These are phyloP conservation scores for Grifola frondosa DNA, from an alignment of 1,284 basidiomycete genomes.

Conservation along the genomic window DNA sequence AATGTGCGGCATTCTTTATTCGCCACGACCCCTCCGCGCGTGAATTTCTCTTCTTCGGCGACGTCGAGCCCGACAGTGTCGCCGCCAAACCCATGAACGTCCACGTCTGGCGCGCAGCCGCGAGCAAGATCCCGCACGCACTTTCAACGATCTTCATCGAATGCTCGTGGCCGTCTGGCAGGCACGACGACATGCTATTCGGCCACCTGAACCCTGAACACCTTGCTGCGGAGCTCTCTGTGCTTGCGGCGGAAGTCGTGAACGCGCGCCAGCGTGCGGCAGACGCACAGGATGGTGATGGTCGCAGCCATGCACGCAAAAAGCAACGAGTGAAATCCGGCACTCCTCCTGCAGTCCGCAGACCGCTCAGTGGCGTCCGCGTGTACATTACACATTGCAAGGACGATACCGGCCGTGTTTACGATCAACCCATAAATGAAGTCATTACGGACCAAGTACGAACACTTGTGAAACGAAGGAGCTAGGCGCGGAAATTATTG, in stretches of 20 bases:
- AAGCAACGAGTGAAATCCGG: constrained; percentile 43
- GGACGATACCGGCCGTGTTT: constrained; percentile 49
- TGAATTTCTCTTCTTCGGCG: constrained; percentile 83
- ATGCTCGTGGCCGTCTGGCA: constrained; percentile 74
- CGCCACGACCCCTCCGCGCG: constrained; percentile 53
- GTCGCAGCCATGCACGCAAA: constrained; percentile 41
- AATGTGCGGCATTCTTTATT: constrained; percentile 76
- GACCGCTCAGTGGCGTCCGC: constrained; percentile 54
- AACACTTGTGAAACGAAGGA: constrained; percentile 49
- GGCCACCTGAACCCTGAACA: constrained; percentile 79
- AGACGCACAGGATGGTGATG: constrained; percentile 2
- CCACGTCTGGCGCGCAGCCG: constrained; percentile 71
- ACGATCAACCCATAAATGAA: constrained; percentile 48
- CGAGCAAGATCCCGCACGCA: constrained; percentile 60
- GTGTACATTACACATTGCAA: constrained; percentile 84
- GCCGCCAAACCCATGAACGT: constrained; percentile 54
- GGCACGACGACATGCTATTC: constrained; percentile 60
- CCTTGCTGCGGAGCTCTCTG: constrained; percentile 62
- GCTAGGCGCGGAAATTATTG: constrained; percentile 63
- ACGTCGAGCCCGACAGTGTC: constrained; percentile 77
- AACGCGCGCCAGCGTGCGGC: constrained; percentile 33
- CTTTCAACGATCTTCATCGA: constrained; percentile 79
- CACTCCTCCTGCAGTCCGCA: constrained; percentile 42
- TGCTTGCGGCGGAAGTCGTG: constrained; percentile 66
- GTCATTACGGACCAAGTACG: constrained; percentile 65